These are phyloP conservation scores for Eimeria necatrix DNA, from an alignment of 169 alveolate genomes.

Conservation along the genomic window DNA sequence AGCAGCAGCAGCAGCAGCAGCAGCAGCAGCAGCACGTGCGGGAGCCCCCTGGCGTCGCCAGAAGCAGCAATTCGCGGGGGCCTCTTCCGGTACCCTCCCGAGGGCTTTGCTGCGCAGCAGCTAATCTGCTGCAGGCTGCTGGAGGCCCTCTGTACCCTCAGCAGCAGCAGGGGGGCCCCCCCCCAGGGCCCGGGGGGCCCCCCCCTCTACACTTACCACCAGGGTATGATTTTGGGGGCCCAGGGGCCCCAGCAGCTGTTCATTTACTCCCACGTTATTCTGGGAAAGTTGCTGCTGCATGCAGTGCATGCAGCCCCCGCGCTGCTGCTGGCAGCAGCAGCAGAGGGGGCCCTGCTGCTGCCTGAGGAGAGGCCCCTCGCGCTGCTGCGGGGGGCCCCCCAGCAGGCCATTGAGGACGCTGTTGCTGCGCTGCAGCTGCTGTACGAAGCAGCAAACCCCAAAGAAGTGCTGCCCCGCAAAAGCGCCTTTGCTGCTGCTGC, in stretches of 20 bases:
- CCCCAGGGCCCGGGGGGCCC: not conserved
- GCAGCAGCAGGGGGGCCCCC: no score
- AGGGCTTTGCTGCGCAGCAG: slow-evolving; percentile 34
- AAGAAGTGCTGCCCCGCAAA: not conserved
- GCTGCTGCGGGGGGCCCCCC: slow-evolving; percentile 7
- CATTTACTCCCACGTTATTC: not conserved
- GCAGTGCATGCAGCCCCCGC: slow-evolving; percentile 46
- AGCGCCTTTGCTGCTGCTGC: slow-evolving; percentile 30
- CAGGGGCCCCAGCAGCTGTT: not conserved
- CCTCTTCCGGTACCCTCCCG: slow-evolving; percentile 30
- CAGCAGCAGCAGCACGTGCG: not conserved
- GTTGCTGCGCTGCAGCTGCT: slow-evolving; percentile 71
- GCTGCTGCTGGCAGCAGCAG: slow-evolving; percentile 61
- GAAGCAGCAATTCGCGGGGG: not conserved
- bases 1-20: not conserved
- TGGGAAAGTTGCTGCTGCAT: slow-evolving; percentile 58
- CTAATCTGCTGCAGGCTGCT: slow-evolving; percentile 19
- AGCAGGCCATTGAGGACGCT: slow-evolving; percentile 17
- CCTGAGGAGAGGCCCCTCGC: not conserved
- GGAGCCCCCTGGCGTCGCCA: not conserved
- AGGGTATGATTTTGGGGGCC: not conserved
- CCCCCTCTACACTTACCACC: not conserved
- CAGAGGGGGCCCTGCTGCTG: slow-evolving; percentile 43
- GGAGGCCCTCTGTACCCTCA: not conserved
- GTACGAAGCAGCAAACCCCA: slow-evolving; percentile 23